Percentiles rank a stretch among this genome's conserved stretches.
Evolutionary conservation across 1,284 basidiomycete genomes (phyloP).

Genomic region (Abortiporus biennis): DNA sequence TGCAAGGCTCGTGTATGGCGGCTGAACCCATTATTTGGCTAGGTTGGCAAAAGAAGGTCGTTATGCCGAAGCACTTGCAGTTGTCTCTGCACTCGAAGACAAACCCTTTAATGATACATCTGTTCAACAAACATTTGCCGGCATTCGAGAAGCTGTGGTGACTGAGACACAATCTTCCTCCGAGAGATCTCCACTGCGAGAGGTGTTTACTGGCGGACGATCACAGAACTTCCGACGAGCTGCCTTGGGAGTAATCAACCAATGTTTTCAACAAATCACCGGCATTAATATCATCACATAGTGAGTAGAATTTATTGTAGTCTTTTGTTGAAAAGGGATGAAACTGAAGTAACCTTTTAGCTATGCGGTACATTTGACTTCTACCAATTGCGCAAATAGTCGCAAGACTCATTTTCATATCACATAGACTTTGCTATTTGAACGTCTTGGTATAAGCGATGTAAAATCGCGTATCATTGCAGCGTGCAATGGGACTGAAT

Average conservation of each 20-base stretch:
- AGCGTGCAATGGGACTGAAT: constrained; percentile 66
- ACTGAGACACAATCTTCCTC: constrained; percentile 16
- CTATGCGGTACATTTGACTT: constrained; percentile 18
- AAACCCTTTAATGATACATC: constrained; percentile 44
- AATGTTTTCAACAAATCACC: constrained; percentile 69
- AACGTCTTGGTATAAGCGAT: constrained; percentile 53
- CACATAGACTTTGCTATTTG: constrained; percentile 47
- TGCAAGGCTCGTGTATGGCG: neutral
- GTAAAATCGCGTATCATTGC: constrained; percentile 61
- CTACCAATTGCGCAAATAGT: no score
- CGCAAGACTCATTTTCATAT: neutral
- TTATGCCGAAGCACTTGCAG: constrained; percentile 54
- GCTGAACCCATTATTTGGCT: neutral
- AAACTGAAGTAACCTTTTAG: constrained; percentile 19
- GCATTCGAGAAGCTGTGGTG: constrained; percentile 45
- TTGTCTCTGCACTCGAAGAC: constrained; percentile 58
- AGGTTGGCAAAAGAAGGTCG: constrained; percentile 57
- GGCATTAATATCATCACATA: constrained; percentile 66
- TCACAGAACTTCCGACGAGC: constrained; percentile 62
- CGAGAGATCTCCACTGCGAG: constrained; percentile 31
- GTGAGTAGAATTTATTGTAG: constrained; percentile 29
- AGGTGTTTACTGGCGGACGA: constrained; percentile 54
- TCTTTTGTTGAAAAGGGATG: neutral
- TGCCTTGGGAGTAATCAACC: constrained; percentile 50
- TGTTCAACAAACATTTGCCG: constrained; percentile 49